A percentile compares a stretch with the other conserved stretches of the same genome.
Evolutionary conservation across 345 rosid genomes (phyloP).

Genomic region (Aquilaria sinensis): DNA sequence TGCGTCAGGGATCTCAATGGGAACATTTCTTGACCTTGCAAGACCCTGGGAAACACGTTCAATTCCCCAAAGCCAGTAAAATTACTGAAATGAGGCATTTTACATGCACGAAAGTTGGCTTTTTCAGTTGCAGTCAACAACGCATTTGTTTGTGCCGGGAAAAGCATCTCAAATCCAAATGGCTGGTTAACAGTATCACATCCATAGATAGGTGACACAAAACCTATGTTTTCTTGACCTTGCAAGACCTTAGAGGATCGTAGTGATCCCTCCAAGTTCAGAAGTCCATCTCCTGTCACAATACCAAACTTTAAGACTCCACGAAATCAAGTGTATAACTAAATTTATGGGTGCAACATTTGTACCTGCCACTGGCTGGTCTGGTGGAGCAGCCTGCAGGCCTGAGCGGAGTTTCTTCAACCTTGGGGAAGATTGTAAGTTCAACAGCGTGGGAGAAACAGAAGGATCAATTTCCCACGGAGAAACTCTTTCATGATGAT

Average conservation of each 20-base stretch:
- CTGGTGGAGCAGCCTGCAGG: conserved; percentile 45
- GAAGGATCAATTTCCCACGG: conserved; percentile 93
- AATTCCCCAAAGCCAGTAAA: conserved; percentile 57
- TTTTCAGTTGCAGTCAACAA: conserved; percentile 34
- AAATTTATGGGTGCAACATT: not conserved
- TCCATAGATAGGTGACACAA: conserved; percentile 56
- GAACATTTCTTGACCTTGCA: conserved; percentile 99
- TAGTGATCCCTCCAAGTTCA: conserved; percentile 83
- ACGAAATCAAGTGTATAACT: not conserved
- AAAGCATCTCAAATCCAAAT: conserved; percentile 58
- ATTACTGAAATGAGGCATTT: conserved; percentile 30
- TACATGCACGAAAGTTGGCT: conserved; percentile 29
- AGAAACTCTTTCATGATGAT: conserved; percentile 70
- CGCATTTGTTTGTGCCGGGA: conserved; percentile 42
- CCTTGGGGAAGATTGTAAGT: conserved; percentile 74
- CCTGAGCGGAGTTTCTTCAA: conserved; percentile 66
- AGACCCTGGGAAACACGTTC: conserved; percentile 73
- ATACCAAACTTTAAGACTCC: conserved; percentile 11
- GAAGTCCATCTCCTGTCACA: conserved; percentile 46
- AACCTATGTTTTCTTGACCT: conserved; percentile 98
- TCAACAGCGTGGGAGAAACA: conserved; percentile 61
- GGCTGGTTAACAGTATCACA: conserved; percentile 48
- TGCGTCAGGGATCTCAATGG: conserved; percentile 51
- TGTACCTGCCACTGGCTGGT: conserved; percentile 49
- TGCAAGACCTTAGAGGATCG: conserved; percentile 99